Conservation (phyloP, 768 basidiomycete genomes). For the Mycena belliarum region DNA sequence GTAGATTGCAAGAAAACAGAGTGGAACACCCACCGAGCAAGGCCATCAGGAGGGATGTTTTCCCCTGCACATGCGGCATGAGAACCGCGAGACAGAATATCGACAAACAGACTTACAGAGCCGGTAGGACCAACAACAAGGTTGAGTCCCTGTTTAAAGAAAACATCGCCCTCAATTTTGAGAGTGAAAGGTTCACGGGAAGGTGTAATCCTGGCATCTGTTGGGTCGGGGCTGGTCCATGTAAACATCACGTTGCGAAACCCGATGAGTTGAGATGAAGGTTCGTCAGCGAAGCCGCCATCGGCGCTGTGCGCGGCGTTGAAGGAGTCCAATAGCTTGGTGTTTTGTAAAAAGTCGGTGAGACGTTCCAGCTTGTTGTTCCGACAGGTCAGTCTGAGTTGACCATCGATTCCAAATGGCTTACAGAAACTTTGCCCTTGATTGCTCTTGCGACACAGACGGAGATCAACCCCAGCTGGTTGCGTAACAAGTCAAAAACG, state of each 20-base stretch:
- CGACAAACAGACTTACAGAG: too few species aligned
- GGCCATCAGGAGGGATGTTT: slow-evolving; percentile 69
- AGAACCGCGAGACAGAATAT: background rate
- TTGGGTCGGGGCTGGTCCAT: slow-evolving; percentile 49
- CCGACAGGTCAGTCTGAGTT: slow-evolving; percentile 28
- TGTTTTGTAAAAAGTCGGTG: slow-evolving; percentile 19
- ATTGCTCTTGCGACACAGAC: slow-evolving; percentile 26
- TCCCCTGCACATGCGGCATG: slow-evolving; percentile 36
- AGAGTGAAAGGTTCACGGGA: slow-evolving; percentile 51
- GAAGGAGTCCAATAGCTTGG: slow-evolving; percentile 50
- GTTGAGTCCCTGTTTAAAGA: slow-evolving; percentile 58
- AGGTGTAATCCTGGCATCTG: slow-evolving; percentile 31
- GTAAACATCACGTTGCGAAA: slow-evolving; percentile 56
- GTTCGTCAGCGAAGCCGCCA: background rate
- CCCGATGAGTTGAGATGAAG: slow-evolving; percentile 39
- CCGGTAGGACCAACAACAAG: slow-evolving; percentile 62
- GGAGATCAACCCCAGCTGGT: slow-evolving; percentile 44
- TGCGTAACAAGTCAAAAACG: slow-evolving; percentile 64
- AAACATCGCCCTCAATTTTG: slow-evolving; percentile 50
- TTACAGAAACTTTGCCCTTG: slow-evolving; percentile 64
- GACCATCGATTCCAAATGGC: slow-evolving; percentile 48
- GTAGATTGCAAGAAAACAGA: too few species aligned
- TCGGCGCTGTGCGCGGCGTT: slow-evolving; percentile 13
- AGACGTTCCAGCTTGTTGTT: too few species aligned
- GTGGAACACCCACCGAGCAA: slow-evolving; percentile 38